Conservation (phyloP, 306 rosid genomes). For the Leucaena leucocephala region DNA sequence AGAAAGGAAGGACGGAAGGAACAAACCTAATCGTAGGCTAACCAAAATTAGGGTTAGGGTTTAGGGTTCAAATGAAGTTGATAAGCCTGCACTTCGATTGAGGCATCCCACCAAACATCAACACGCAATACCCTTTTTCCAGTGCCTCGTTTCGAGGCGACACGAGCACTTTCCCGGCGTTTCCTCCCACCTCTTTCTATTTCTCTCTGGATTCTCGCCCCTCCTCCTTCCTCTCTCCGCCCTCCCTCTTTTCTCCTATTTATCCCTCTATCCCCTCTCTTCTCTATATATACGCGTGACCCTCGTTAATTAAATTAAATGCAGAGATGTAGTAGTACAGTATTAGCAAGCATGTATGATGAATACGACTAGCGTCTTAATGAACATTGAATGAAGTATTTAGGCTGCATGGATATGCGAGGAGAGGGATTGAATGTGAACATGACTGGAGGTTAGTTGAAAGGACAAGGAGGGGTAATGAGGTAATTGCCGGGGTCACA, state of each 20-base stretch:
- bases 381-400: too few species aligned
- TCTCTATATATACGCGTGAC: too few species aligned
- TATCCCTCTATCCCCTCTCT: not conserved
- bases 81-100: not conserved
- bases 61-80: conserved; percentile 32
- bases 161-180: conserved; percentile 98
- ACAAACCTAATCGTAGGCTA: conserved; percentile 43
- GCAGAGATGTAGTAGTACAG: too few species aligned
- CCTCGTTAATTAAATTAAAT: too few species aligned
- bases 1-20: not conserved
- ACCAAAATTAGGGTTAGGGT: conserved; percentile 19
- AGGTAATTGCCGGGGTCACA: conserved; percentile 38
- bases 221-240: conserved; percentile 38
- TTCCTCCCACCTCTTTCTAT: conserved; percentile 68
- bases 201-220: conserved; percentile 69
- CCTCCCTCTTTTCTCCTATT: conserved; percentile 42
- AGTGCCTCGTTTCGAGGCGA: conserved; percentile 85
- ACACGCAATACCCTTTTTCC: conserved; percentile 47
- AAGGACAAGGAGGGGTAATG: conserved; percentile 26
- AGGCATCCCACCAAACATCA: conserved; percentile 37
- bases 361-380: too few species aligned
- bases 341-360: too few species aligned
- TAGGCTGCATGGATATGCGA: too few species aligned
- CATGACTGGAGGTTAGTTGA: not conserved
- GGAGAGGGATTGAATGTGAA: too few species aligned